These are phyloP conservation scores for Kodamaea lidongshanica DNA, from an alignment of 805 yeast species.

Conservation along the genomic window DNA sequence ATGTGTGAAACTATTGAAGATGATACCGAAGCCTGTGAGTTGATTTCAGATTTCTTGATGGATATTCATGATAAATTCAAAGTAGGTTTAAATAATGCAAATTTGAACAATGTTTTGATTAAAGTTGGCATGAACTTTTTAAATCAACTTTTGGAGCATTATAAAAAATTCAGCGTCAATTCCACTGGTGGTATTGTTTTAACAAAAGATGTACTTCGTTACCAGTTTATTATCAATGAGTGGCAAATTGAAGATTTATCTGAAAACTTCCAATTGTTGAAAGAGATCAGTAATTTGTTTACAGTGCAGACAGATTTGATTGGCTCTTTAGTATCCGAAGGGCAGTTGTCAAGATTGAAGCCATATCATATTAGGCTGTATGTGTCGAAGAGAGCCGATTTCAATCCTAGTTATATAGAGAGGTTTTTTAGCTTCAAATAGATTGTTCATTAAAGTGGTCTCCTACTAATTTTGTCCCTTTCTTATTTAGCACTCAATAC, in stretches of 20 bases:
- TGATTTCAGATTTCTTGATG: slow-evolving; percentile 48
- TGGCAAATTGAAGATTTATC: slow-evolving; percentile 61
- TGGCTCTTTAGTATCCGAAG: slow-evolving; percentile 73
- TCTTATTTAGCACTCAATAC: too few species aligned
- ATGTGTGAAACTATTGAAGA: slow-evolving; percentile 42
- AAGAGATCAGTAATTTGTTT: slow-evolving; percentile 78
- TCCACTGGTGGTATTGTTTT: slow-evolving; percentile 78
- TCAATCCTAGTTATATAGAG: slow-evolving; percentile 48
- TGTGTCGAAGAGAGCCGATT: slow-evolving; percentile 65
- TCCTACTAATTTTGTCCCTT: too few species aligned
- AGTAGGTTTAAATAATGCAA: slow-evolving; percentile 32
- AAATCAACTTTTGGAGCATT: slow-evolving; percentile 59
- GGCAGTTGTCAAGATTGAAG: slow-evolving; percentile 63
- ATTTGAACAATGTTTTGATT: slow-evolving; percentile 44
- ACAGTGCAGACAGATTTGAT: slow-evolving; percentile 79
- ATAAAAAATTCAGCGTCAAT: slow-evolving; percentile 67
- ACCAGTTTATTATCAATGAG: slow-evolving; percentile 59
- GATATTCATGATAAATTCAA: slow-evolving; percentile 36
- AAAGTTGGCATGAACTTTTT: slow-evolving; percentile 57
- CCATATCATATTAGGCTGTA: slow-evolving; percentile 58
- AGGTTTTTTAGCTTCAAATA: slow-evolving; percentile 35
- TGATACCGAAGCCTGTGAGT: slow-evolving; percentile 67
- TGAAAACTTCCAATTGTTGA: slow-evolving; percentile 60
- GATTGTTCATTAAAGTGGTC: neutral
- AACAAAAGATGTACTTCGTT: slow-evolving; percentile 76